Evolutionary conservation across 1,284 basidiomycete species (phyloP), one percentile per base, ranked within the genome.

Genomic region (Anthracocystis setariae): DNA sequence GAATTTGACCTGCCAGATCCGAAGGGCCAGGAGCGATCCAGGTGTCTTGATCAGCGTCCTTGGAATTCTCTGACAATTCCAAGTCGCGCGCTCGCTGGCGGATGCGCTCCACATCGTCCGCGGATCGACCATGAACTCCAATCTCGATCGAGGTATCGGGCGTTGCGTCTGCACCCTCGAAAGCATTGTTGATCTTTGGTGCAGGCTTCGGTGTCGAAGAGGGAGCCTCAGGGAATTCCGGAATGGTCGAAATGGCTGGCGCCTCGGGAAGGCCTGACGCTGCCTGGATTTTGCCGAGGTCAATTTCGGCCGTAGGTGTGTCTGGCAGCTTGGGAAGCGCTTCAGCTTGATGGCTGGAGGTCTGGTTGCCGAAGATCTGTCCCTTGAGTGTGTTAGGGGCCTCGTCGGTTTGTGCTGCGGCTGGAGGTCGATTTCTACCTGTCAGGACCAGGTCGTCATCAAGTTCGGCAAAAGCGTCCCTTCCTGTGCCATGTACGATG

Each of bases 391-490:
- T 18, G 24, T 54, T 29, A 15, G 18, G 21, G 3, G 47, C 18
- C 38, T 42, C 38, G 21, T 58, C 46, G 17, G 13, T 8, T n/a
- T 38, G n/a, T 27, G 45, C 43, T 38, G 27, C 10, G 15, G 43
- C 39, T 33, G 59, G 27, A 23, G 69, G 69, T 33, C 63, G 50
- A 48, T 71, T 62, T 3, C 68, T 46, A 15, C 68, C 68, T 8
- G 68, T 71, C 42, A 72, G 33, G 24, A 67, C 52, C 13, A 60
- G 46, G 38, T 77, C 76, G 13, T 76, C 64, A 43, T 78, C 77
- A 9, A 79, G 64, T 0, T 79, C 77, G 5, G 75, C 73, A 37
- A 79, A 79, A 12, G 77, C 77, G 32, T 79, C 77, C 7, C 62
- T 42, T 3, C 69, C 62, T 7, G 43, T 25, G 20, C 68, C 66